phyloP scores from a whole-genome alignment of 228 moss, liverwort and hornwort genomes.

The Sphagnum fallax region DNA sequence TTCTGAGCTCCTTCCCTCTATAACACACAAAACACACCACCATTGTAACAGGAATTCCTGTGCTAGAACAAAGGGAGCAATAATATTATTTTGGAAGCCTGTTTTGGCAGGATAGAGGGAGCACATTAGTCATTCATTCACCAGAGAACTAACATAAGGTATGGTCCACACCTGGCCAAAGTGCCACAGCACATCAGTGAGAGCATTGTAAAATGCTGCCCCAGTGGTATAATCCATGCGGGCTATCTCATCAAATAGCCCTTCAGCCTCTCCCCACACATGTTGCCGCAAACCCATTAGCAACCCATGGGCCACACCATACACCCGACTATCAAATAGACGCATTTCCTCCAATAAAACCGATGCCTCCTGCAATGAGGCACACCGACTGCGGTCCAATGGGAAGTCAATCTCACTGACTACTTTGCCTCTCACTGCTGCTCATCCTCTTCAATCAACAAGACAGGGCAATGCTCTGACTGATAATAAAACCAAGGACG shows the following conservation, averaged over 20 bases:
- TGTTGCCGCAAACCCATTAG: constrained; percentile 75
- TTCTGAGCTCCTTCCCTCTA: constrained; percentile 91
- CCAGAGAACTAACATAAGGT: neutral
- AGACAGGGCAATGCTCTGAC: too few relatives aligned
- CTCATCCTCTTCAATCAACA: too few relatives aligned
- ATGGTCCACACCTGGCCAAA: constrained; percentile 71
- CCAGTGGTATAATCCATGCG: constrained; percentile 94
- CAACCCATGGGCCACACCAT: constrained; percentile 89
- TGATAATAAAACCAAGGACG: too few relatives aligned
- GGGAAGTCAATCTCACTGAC: too few relatives aligned
- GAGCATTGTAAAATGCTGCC: constrained; percentile 97
- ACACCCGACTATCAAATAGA: constrained; percentile 87
- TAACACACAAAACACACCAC: neutral
- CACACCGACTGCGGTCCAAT: constrained; percentile 61
- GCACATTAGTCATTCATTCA: too few relatives aligned
- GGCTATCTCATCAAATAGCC: constrained; percentile 77
- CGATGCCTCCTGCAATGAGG: constrained; percentile 82
- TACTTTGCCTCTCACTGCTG: too few relatives aligned
- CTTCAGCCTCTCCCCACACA: constrained; percentile 66
- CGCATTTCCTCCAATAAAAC: constrained; percentile 94
- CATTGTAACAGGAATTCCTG: too few relatives aligned
- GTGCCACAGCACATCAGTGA: constrained; percentile 95
- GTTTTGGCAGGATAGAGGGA: too few relatives aligned
- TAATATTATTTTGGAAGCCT: too few relatives aligned
- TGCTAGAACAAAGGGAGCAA: too few relatives aligned